Evolutionary conservation across 352 stramenopile genomes (phyloP), one percentile per base, ranked within the genome.

Genomic region (Globisporangium spinosum): DNA sequence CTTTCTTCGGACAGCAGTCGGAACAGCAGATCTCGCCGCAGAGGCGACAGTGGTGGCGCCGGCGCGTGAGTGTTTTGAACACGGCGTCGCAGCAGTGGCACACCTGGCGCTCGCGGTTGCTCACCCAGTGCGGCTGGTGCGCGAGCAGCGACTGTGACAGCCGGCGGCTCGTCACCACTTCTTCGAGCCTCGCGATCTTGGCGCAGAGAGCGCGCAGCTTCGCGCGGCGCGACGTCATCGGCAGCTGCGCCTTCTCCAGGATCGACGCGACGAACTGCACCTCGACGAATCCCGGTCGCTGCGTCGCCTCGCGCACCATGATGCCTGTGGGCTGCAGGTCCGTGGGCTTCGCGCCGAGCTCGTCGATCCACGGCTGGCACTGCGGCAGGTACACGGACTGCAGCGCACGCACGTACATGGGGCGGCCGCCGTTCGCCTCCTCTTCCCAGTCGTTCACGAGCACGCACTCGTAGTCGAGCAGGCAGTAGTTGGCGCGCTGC

Each of bases 1-100:
- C 85, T 75, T 92, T 88, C 62, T 94, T 94, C n/a, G 85, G 85
- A 2, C 77, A 90, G 68, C 85, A 94, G 38, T 89, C 82, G 2
- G 82, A 85, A 64, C 85, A 94, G 61, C 82, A 90, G 65, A 94
- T 68, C 72, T 94, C 85, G 49, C 85, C 85, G 32, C 85, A 93
- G 22, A 93, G 68, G 25, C 85, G 85, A 63, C 85, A 93, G 62
- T 93, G 85, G 71, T 93, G 85, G 34, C 85, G 85, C 20, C 85
- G 80, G 32, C 85, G 83, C 13, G 83, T 89, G n/a, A 94, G 47
- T 38, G 34, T 38, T 0, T 74, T 76, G 66, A 94, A 94, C 57
- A 85, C 83, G 22, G 80, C 80, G 55, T 85, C 76, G 38, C 85
- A 93, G 20, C 79, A 78, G 60, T 80, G 77, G 72, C 85, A 93